Conservation (phyloP, 331 rosid genomes). For the Cydonia oblonga region DNA sequence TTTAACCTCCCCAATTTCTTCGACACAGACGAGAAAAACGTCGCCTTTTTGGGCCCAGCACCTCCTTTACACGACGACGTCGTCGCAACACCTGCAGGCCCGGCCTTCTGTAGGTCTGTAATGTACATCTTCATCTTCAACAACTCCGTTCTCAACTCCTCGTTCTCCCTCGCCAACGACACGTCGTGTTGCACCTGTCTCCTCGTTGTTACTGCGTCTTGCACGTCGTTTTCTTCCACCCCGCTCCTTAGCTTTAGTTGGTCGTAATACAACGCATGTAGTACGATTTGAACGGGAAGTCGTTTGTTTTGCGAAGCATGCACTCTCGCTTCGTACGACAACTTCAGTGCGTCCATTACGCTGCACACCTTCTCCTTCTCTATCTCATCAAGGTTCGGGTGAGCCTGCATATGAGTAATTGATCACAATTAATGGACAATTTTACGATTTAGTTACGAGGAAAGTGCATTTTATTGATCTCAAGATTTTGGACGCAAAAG, state of each 20-base stretch:
- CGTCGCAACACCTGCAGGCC: conserved; percentile 12
- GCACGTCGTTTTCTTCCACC: conserved; percentile 5
- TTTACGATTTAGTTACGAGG: not conserved
- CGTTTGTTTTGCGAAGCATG: conserved; percentile 91
- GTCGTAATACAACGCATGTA: conserved; percentile 81
- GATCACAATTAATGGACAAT: not conserved
- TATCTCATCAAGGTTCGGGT: conserved; percentile 68
- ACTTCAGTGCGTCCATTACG: conserved; percentile 66
- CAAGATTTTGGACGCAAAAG: no score
- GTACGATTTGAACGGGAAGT: conserved; percentile 68
- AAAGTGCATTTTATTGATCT: no score
- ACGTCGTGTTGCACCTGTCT: conserved; percentile 62
- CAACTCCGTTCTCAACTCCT: conserved; percentile 52
- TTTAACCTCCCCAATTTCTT: conserved; percentile 65
- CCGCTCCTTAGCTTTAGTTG: conserved; percentile 70
- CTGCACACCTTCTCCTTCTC: conserved; percentile 86
- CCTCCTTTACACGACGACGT: conserved; percentile 2
- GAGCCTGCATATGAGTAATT: conserved; percentile 34
- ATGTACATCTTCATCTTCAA: conserved; percentile 69
- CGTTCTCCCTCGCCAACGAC: conserved; percentile 65
- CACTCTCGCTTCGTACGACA: conserved; percentile 74
- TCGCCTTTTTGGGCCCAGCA: conserved; percentile 11
- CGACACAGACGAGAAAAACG: conserved; percentile 57
- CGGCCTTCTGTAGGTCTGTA: conserved; percentile 41
- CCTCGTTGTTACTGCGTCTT: conserved; percentile 14